A percentile compares a stretch with the other conserved stretches of the same genome.
These are phyloP conservation scores for Inonotus hispidus DNA, from an alignment of 1,284 basidiomycete genomes.

Conservation along the genomic window DNA sequence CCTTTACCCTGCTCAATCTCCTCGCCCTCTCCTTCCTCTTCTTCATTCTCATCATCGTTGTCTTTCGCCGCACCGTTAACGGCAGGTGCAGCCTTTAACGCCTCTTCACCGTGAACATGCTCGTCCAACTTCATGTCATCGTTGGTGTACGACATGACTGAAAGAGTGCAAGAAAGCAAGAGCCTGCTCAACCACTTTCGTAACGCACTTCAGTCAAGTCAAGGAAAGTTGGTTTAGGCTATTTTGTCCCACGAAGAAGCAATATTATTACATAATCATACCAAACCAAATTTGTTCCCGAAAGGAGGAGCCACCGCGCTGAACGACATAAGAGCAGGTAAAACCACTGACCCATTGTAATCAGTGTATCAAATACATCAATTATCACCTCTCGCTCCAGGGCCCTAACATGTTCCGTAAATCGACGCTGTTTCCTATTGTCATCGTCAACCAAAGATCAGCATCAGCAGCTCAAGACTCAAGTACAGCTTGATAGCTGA, in stretches of 20 bases:
- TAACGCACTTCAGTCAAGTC: neutral
- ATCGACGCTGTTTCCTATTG: no score
- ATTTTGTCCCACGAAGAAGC: constrained; percentile 1
- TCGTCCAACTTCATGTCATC: constrained; percentile 6
- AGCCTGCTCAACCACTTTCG: neutral
- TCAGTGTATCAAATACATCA: no score
- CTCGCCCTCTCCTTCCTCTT: constrained; percentile 50
- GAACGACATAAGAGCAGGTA: no score
- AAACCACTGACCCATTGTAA: no score
- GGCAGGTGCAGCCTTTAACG: neutral
- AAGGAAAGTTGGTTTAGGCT: neutral
- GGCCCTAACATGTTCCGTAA: no score
- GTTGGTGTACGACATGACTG: constrained; percentile 11
- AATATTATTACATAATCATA: neutral
- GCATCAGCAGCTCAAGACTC: no score
- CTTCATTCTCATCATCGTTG: constrained; percentile 26
- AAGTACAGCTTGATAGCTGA: no score
- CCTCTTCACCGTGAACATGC: neutral
- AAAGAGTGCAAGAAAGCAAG: neutral
- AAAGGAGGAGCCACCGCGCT: no score
- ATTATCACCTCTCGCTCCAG: no score
- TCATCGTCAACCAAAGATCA: no score
- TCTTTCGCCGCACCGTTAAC: neutral
- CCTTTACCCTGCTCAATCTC: constrained; percentile 41
- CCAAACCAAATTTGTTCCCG: neutral